A percentile compares a stretch with the other conserved stretches of the same genome.
Conservation (phyloP, 1,139 yeast genomes). For the Trichomonascaceae sp. region DNA sequence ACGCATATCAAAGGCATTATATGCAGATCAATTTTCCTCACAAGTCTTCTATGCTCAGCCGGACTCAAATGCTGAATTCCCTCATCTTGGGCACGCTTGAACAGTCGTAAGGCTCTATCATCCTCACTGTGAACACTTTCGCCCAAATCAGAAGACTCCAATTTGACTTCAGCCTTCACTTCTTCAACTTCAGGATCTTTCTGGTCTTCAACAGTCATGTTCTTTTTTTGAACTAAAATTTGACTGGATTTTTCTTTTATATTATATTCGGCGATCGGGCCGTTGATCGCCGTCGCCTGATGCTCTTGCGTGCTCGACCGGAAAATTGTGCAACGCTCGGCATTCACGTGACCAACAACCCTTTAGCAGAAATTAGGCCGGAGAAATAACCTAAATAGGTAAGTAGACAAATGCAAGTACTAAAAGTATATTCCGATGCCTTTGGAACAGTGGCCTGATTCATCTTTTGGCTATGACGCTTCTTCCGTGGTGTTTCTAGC, state of each 20-base stretch:
- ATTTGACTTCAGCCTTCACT: background rate
- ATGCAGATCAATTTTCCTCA: constrained; percentile 49
- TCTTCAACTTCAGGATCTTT: background rate
- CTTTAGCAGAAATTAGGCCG: background rate
- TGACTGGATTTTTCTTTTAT: background rate
- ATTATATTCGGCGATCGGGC: background rate
- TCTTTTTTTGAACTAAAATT: background rate
- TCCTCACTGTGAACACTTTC: constrained; percentile 1
- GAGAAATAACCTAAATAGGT: background rate
- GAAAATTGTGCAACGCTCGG: background rate
- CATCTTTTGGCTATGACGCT: background rate
- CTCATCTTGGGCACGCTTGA: constrained; percentile 9
- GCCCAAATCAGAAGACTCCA: background rate
- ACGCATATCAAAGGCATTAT: constrained; percentile 39
- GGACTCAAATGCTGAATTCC: constrained; percentile 14
- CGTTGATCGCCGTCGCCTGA: background rate
- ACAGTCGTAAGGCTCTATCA: constrained; percentile 9
- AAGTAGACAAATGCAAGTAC: background rate
- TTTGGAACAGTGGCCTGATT: background rate
- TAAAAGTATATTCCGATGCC: background rate
- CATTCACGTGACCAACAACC: background rate
- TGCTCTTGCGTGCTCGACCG: background rate
- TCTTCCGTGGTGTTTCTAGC: background rate
- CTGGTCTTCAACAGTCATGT: background rate
- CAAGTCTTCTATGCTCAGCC: constrained; percentile 33